Base-by-base conservation (phyloP, 2,329 filamentous ascomycete species). In the Hypoxylon sp. region DNA sequence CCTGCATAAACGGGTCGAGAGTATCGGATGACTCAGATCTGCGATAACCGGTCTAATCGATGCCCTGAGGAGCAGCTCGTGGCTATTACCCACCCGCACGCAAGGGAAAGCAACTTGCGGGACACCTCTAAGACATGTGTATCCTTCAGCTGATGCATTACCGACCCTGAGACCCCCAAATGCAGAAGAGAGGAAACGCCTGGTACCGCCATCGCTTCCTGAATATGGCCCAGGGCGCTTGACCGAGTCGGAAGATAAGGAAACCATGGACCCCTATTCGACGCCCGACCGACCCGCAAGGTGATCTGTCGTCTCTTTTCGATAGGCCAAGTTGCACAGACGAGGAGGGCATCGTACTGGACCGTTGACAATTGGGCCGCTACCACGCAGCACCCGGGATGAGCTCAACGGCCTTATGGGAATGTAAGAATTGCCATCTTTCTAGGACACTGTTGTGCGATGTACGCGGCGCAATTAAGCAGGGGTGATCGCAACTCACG, bases 201-300 rank as follows among this genome's bases (percentile, higher is more conserved):
- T 42, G 32, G 39, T 58, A 54, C 51, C 35, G 48, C 46, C 65
- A 35, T 51, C 4, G 52, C 57, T 52, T 55, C 60, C 48, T 54
- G 29, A 48, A 57, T 27, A 59, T 65, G 39, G 17, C 54, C 59
- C 60, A 65, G 60, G 44, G 60, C 37, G 19, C 55, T 58, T 70
- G 58, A 68, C 68, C 68, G 68, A 53, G 62, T 50, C 29, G 55
- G 54, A 27, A 60, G 69, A 71, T 71, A 71, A 71, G 69, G 10
- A 66, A 70, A 65, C 24, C 17, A 35, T 19, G 32, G 27, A 17
- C 58, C 62, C 53, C 59, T 53, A 70, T 70, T 70, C 62, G 65
- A 68, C 62, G 55, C 50, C 59, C 3, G 31, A 11, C 39, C 47
- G 53, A 64, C 62, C 65, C 55, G 62, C 62, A 44, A 58, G 59